These are phyloP conservation scores for Penicillium nordicum DNA, from an alignment of 2,329 filamentous ascomycete species.

Conservation along the genomic window DNA sequence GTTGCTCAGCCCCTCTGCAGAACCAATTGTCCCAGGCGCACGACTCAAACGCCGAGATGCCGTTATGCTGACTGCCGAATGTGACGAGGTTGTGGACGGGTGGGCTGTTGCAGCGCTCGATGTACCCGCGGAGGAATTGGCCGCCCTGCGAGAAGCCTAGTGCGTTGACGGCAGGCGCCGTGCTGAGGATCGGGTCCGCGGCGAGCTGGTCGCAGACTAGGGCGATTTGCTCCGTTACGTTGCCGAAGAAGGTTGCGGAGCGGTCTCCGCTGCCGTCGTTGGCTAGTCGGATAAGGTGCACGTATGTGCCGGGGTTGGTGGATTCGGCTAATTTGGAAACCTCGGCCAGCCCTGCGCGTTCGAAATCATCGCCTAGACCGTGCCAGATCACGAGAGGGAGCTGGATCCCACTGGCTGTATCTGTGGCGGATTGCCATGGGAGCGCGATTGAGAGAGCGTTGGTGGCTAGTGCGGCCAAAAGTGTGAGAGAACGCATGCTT, in stretches of 20 bases:
- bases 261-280: conserved; percentile 67
- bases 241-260: conserved; percentile 84
- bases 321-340: conserved; percentile 69
- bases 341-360: conserved; percentile 67
- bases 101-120: conserved; percentile 79
- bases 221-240: conserved; percentile 74
- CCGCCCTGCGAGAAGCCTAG: conserved; percentile 95
- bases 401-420: conserved; percentile 45
- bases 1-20: conserved; percentile 73
- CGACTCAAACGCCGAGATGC: conserved; percentile 76
- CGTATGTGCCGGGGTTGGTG: conserved; percentile 76
- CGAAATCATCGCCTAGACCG: conserved; percentile 66
- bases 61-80: conserved; percentile 88
- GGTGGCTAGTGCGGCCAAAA: conserved; percentile 20
- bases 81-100: conserved; percentile 77
- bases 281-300: conserved; percentile 73
- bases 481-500: conserved; percentile 11
- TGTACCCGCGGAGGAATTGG: conserved; percentile 87
- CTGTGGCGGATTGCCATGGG: conserved; percentile 12
- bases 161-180: conserved; percentile 80
- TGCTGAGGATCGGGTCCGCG: conserved; percentile 72
- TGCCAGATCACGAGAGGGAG: conserved; percentile 95
- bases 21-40: conserved; percentile 72
- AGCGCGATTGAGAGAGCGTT: conserved; percentile 18
- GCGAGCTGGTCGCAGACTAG: conserved; percentile 75